Percentiles rank a stretch among this genome's conserved stretches.
These are phyloP conservation scores for Xerocomellus chrysenteron DNA, from an alignment of 768 basidiomycete genomes.

Conservation along the genomic window DNA sequence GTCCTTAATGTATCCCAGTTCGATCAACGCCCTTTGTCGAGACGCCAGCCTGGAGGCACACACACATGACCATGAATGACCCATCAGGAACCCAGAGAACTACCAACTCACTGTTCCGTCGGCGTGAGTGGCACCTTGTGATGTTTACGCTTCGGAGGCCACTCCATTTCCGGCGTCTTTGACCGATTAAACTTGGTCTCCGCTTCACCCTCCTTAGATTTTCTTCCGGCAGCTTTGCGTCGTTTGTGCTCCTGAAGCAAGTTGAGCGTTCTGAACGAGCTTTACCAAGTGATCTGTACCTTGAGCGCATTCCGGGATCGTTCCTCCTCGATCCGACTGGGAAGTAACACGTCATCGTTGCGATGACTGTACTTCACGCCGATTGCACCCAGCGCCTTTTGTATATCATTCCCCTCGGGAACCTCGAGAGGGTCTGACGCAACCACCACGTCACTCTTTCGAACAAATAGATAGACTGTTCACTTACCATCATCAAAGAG, in stretches of 20 bases:
- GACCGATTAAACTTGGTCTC: slow-evolving; percentile 13
- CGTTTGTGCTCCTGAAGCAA: slow-evolving; percentile 27
- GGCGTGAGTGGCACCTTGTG: slow-evolving; percentile 49
- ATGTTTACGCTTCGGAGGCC: slow-evolving; percentile 66
- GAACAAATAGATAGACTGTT: neutral
- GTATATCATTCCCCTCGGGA: slow-evolving; percentile 48
- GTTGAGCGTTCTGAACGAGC: slow-evolving; percentile 4
- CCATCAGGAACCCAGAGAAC: neutral
- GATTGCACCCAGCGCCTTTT: slow-evolving; percentile 54
- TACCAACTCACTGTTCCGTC: slow-evolving; percentile 48
- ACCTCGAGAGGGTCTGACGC: slow-evolving; percentile 39
- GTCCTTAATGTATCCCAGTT: slow-evolving; percentile 55
- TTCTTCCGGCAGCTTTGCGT: slow-evolving; percentile 22
- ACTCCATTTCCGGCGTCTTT: slow-evolving; percentile 42
- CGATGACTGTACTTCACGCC: slow-evolving; percentile 74
- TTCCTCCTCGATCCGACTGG: slow-evolving; percentile 68
- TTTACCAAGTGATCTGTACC: slow-evolving; percentile 32
- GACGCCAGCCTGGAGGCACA: slow-evolving; percentile 43
- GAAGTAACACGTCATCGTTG: slow-evolving; percentile 67
- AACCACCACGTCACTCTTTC: neutral
- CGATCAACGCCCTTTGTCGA: slow-evolving; percentile 61
- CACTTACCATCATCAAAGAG: slow-evolving; percentile 67
- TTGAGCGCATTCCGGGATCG: slow-evolving; percentile 53
- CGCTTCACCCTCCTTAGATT: slow-evolving; percentile 15
- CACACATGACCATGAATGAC: neutral